A percentile compares a stretch with the other conserved stretches of the same genome.
Conservation (phyloP, 192 early-diverging fungal genomes). For the Cladochytrium replicatum region DNA sequence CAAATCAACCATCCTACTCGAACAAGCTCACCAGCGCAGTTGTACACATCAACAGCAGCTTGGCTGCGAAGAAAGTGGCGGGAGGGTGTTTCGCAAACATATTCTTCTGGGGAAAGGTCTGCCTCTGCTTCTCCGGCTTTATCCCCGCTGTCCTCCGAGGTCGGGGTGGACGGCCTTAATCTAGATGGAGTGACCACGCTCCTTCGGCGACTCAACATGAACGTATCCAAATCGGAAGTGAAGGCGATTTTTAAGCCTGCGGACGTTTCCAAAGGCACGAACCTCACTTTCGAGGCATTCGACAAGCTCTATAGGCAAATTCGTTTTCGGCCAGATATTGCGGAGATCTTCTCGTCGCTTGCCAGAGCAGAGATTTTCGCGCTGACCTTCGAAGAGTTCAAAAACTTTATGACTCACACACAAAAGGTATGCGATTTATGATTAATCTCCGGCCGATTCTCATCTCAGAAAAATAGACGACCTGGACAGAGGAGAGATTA, state of each 20-base stretch:
- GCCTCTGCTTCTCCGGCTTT: too few relatives aligned
- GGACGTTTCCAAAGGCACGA: conserved; percentile 36
- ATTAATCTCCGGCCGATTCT: conserved; percentile 1
- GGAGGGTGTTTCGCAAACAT: conserved; percentile 18
- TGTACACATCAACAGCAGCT: too few relatives aligned
- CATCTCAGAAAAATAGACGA: conserved; percentile 6
- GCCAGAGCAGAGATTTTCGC: conserved; percentile 17
- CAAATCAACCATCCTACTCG: conserved; percentile 23
- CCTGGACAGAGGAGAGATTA: conserved; percentile 36
- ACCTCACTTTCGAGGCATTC: conserved; percentile 46
- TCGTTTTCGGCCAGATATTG: conserved; percentile 52
- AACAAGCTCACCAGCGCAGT: too few relatives aligned
- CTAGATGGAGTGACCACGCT: too few relatives aligned
- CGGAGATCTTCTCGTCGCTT: conserved; percentile 38
- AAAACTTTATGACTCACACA: conserved; percentile 32
- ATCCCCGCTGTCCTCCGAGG: too few relatives aligned
- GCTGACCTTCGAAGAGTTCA: conserved; percentile 44
- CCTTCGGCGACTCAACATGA: conserved; percentile 61
- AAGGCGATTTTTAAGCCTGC: conserved; percentile 53
- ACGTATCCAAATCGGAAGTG: conserved; percentile 49
- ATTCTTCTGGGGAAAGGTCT: too few relatives aligned
- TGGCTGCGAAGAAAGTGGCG: conserved; percentile 38
- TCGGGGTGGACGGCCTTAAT: too few relatives aligned
- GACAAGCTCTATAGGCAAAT: conserved; percentile 49
- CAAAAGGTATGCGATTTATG: conserved; percentile 41